These are phyloP conservation scores for Colletotrichum chrysophilum DNA, from an alignment of 2,329 filamentous ascomycete species.

Conservation along the genomic window DNA sequence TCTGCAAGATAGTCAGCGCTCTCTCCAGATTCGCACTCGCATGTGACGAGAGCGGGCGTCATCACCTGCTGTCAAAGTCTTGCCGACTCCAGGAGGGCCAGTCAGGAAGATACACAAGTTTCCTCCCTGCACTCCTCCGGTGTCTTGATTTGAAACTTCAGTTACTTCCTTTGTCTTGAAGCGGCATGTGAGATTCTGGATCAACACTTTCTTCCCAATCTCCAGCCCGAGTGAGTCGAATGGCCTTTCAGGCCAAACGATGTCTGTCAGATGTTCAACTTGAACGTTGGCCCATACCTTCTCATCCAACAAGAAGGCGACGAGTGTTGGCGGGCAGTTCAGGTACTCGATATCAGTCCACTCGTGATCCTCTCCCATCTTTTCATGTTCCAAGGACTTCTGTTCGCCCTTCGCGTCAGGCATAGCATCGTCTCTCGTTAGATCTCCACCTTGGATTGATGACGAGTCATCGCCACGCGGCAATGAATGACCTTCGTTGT, in stretches of 20 bases:
- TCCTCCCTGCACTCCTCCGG: neutral
- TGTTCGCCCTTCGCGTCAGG: neutral
- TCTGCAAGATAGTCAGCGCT: neutral
- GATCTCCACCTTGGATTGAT: rapidly evolving
- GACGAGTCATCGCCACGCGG: rapidly evolving
- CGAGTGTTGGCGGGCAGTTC: neutral
- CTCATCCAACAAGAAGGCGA: neutral
- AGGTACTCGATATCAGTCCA: neutral
- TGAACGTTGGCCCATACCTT: neutral
- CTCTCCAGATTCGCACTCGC: neutral
- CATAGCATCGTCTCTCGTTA: rapidly evolving
- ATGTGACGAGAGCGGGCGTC: rapidly evolving
- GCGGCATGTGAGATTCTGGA: neutral
- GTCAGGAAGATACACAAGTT: neutral
- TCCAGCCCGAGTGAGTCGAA: neutral
- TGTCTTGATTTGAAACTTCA: rapidly evolving
- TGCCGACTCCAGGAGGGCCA: neutral
- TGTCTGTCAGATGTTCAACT: neutral
- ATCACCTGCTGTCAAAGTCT: neutral
- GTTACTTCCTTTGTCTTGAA: neutral
- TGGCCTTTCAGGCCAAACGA: rapidly evolving
- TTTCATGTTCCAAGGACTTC: rapidly evolving
- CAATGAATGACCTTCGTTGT: rapidly evolving
- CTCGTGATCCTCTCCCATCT: rapidly evolving
- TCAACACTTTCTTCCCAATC: neutral